These are phyloP conservation scores for Piloderma croceum DNA, from an alignment of 768 basidiomycete species.

Conservation along the genomic window DNA sequence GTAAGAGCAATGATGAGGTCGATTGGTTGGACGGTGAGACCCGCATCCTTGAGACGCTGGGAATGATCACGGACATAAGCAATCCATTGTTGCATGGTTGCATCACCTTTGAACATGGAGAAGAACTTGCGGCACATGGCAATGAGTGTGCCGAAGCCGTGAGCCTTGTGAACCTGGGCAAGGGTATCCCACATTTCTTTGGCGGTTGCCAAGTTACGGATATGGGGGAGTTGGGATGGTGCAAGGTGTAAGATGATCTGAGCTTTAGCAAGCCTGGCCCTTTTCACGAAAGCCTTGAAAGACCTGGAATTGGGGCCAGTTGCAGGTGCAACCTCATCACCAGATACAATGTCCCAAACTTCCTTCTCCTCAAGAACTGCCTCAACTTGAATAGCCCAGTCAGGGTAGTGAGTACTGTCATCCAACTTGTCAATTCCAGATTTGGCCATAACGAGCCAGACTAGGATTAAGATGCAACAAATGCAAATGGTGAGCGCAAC, in stretches of 20 bases:
- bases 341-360: too few relatives aligned
- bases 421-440: too few relatives aligned
- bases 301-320: too few relatives aligned
- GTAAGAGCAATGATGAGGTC: slow-evolving; percentile 27
- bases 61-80: slow-evolving; percentile 15
- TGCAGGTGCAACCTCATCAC: too few relatives aligned
- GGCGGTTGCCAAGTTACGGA: slow-evolving; percentile 11
- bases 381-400: too few relatives aligned
- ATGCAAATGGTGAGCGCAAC: too few relatives aligned
- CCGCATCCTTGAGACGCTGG: slow-evolving; percentile 14
- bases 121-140: slow-evolving; percentile 17
- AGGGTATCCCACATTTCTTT: slow-evolving; percentile 21
- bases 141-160: slow-evolving; percentile 22
- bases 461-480: too few relatives aligned
- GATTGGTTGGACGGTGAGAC: slow-evolving; percentile 17
- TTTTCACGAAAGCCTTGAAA: too few relatives aligned
- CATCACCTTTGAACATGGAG: slow-evolving; percentile 13
- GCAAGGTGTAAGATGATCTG: slow-evolving; percentile 18
- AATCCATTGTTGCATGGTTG: slow-evolving; percentile 23
- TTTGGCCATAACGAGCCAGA: too few relatives aligned
- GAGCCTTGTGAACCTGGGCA: slow-evolving; percentile 19
- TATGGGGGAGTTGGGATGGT: slow-evolving; percentile 19
- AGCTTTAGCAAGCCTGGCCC: too few relatives aligned
- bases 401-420: too few relatives aligned
- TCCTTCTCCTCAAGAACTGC: too few relatives aligned